Conservation (phyloP, 345 rosid genomes). For the Sonneratia alba region DNA sequence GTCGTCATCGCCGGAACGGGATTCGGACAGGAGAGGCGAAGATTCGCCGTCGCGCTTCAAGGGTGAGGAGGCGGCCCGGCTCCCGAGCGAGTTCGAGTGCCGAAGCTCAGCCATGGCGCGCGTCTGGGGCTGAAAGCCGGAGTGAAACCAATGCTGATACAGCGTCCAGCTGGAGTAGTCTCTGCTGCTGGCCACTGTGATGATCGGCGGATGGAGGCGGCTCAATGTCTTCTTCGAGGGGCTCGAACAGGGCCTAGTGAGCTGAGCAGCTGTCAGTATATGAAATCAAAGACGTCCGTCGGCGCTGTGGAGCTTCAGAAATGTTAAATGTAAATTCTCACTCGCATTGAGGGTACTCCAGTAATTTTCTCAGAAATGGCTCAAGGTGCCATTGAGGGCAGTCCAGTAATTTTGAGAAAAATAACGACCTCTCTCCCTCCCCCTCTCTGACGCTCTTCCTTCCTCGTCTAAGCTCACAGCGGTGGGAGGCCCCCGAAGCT, state of each 20-base stretch:
- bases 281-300: neutral
- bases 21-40: slow-evolving; percentile 65
- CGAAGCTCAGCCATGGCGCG: slow-evolving; percentile 87
- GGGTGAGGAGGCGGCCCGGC: slow-evolving; percentile 80
- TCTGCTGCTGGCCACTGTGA: neutral
- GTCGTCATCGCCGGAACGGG: slow-evolving; percentile 11
- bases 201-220: neutral
- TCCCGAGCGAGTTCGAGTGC: slow-evolving; percentile 84
- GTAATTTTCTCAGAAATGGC: neutral
- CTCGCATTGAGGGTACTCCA: neutral
- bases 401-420: too few relatives aligned
- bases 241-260: neutral
- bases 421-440: too few relatives aligned
- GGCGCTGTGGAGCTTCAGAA: neutral
- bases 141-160: neutral
- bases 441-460: too few relatives aligned
- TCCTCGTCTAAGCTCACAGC: too few relatives aligned
- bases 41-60: slow-evolving; percentile 76
- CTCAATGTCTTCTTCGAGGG: neutral
- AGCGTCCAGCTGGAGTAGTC: too few relatives aligned
- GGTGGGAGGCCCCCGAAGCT: too few relatives aligned
- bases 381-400: too few relatives aligned
- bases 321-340: neutral
- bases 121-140: slow-evolving; percentile 69
- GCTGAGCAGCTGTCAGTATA: neutral